Percentiles rank a stretch among this genome's conserved stretches.
phyloP scores from a whole-genome alignment of 129 eudicot genomes.

The Lactuca saligna region DNA sequence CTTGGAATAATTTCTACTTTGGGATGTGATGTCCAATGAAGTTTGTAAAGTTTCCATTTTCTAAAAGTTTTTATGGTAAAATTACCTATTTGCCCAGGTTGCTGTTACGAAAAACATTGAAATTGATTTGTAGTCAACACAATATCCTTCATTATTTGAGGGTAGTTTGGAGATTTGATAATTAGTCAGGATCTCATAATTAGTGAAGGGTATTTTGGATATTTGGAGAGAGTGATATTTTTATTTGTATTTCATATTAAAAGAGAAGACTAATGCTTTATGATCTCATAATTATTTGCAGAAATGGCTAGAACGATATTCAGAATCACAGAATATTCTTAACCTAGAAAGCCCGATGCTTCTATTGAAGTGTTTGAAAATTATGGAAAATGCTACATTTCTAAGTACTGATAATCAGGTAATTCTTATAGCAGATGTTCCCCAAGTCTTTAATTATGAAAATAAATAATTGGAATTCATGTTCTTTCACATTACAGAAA shows the following conservation, averaged over 20 bases:
- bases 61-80: not conserved
- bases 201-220: not conserved
- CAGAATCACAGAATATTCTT: conserved; percentile 44
- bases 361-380: conserved; percentile 82
- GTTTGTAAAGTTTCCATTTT: not conserved
- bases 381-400: conserved; percentile 92
- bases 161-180: conserved; percentile 8
- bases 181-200: not conserved
- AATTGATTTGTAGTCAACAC: conserved; percentile 8
- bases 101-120: not conserved
- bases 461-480: conserved; percentile 10
- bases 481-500: conserved; percentile 42
- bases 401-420: conserved; percentile 92
- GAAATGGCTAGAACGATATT: conserved; percentile 57
- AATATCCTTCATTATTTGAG: not conserved
- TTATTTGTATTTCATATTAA: not conserved
- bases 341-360: conserved; percentile 62
- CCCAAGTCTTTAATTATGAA: conserved; percentile 6
- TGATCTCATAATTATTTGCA: conserved; percentile 37
- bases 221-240: not conserved
- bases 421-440: not conserved
- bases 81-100: conserved; percentile 1
- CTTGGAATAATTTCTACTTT: not conserved
- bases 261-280: conserved; percentile 2
- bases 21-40: not conserved